phyloP scores from a whole-genome alignment of 345 rosid genomes.

The Eucalyptus polybractea region DNA sequence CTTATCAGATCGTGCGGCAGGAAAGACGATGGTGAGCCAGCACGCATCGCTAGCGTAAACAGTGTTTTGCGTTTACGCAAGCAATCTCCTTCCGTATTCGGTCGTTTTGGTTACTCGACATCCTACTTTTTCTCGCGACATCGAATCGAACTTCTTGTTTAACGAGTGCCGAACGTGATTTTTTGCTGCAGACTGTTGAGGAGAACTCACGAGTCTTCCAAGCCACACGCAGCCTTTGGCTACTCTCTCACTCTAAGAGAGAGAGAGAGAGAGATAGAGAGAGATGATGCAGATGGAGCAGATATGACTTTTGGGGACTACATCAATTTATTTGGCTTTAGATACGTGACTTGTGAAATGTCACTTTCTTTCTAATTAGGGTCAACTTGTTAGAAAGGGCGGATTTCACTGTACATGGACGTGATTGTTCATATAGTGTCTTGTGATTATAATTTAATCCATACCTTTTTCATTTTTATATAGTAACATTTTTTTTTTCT shows the following conservation, averaged over 20 bases:
- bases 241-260: background rate
- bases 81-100: background rate
- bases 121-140: background rate
- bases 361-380: background rate
- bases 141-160: background rate
- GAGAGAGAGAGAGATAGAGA: background rate
- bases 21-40: conserved; percentile 19
- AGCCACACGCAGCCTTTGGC: background rate
- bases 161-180: background rate
- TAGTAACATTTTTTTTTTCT: background rate
- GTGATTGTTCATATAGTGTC: background rate
- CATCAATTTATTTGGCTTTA: background rate
- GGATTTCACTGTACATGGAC: background rate
- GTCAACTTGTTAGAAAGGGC: background rate
- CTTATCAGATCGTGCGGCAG: conserved; percentile 16
- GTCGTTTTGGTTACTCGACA: background rate
- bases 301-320: background rate
- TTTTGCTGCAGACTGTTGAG: background rate
- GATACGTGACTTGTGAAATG: background rate
- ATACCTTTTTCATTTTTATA: background rate
- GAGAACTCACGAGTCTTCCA: background rate
- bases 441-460: background rate
- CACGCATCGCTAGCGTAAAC: background rate
- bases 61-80: background rate
- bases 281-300: background rate